A percentile compares a stretch with the other conserved stretches of the same genome.
Conservation (phyloP, 2,329 filamentous ascomycete species). For the Daldinia sp. region DNA sequence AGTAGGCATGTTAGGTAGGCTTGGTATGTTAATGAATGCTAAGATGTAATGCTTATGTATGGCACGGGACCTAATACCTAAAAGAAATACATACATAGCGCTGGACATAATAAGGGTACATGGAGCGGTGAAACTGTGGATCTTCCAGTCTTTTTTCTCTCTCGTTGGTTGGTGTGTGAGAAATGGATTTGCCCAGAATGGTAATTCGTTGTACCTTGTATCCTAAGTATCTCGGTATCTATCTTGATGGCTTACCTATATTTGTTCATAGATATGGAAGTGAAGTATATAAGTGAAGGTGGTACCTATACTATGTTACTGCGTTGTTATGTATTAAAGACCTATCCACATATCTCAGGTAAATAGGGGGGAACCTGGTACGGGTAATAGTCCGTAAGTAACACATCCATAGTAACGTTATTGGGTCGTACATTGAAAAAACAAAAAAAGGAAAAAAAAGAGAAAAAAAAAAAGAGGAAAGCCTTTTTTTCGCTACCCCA, state of each 20-base stretch:
- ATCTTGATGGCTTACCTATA: too few relatives aligned
- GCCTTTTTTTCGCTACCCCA: neutral
- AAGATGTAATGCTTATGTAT: too few relatives aligned
- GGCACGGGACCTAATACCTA: too few relatives aligned
- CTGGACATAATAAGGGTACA: conserved; percentile 20
- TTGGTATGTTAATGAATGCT: too few relatives aligned
- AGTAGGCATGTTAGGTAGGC: too few relatives aligned
- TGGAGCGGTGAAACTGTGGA: conserved; percentile 41
- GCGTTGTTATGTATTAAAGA: neutral
- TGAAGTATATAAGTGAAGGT: too few relatives aligned
- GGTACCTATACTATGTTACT: neutral
- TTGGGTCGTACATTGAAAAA: neutral
- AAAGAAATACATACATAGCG: neutral
- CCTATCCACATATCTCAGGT: neutral
- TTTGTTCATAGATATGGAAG: too few relatives aligned
- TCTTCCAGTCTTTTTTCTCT: too few relatives aligned
- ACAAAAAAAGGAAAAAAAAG: too few relatives aligned
- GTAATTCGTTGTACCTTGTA: conserved; percentile 12
- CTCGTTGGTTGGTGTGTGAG: conserved; percentile 30
- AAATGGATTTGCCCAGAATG: conserved; percentile 19
- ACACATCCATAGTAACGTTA: conserved; percentile 3
- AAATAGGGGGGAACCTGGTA: conserved; percentile 12
- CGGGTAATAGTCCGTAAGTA: conserved; percentile 25
- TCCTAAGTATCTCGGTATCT: neutral
- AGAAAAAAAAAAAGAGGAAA: too few relatives aligned